These are phyloP conservation scores for Cylindrotheca fusiformis DNA, from an alignment of 108 stramenopile genomes.

Conservation along the genomic window DNA sequence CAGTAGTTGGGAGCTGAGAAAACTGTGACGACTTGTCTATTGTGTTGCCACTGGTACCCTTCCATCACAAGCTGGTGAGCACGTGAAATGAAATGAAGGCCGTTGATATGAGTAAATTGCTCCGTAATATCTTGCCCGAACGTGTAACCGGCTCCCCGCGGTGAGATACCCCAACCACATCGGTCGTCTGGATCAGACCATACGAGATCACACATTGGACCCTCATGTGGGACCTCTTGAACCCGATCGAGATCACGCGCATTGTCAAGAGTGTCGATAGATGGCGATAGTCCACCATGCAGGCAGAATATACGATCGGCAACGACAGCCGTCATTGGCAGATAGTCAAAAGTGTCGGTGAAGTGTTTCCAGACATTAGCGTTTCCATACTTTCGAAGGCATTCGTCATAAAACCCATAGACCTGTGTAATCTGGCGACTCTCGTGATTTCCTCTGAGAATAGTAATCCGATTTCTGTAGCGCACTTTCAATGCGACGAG, in stretches of 20 bases:
- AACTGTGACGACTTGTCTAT: conserved; percentile 91
- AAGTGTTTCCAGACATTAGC: conserved; percentile 85
- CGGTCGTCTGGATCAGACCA: conserved; percentile 98
- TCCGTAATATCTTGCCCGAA: conserved; percentile 96
- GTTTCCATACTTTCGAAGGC: conserved; percentile 66
- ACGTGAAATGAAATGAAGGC: conserved; percentile 85
- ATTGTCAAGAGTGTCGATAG: conserved; percentile 85
- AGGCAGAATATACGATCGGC: conserved; percentile 86
- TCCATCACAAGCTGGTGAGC: conserved; percentile 99
- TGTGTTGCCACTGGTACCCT: conserved; percentile 79
- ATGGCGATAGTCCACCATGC: conserved; percentile 89
- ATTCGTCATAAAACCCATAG: conserved; percentile 90
- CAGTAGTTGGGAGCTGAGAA: conserved; percentile 93
- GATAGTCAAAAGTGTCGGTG: conserved; percentile 86
- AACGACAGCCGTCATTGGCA: conserved; percentile 82
- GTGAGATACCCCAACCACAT: conserved; percentile 96
- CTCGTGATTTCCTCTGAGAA: conserved; percentile 93
- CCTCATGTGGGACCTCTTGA: conserved; percentile 91
- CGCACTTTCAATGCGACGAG: conserved; percentile 87
- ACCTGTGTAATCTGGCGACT: conserved; percentile 93
- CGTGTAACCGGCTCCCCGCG: conserved; percentile 97
- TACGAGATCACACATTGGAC: conserved; percentile 92
- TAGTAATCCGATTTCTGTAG: conserved; percentile 85
- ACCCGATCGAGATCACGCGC: conserved; percentile 83
- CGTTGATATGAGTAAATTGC: conserved; percentile 91